phyloP scores from a whole-genome alignment of 169 alveolate species.

The Plasmodium cynomolgi region DNA sequence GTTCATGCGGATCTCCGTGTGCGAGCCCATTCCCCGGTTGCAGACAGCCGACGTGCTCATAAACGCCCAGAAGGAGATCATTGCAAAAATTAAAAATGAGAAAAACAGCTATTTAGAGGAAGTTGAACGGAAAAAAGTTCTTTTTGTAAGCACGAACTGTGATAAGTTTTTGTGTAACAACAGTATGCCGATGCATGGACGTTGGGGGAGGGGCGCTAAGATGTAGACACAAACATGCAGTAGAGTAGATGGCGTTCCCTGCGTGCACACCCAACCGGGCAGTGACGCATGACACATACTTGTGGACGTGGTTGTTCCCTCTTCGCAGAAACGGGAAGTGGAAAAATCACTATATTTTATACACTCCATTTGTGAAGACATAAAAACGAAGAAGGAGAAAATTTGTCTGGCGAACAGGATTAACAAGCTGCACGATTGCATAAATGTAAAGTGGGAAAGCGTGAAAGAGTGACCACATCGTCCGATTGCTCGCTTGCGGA shows the following conservation, averaged over 20 bases:
- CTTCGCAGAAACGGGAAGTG: constrained; percentile 40
- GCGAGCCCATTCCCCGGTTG: neutral
- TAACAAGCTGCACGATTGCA: constrained; percentile 60
- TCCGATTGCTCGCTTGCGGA: neutral
- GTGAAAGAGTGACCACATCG: neutral
- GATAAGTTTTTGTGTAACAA: neutral
- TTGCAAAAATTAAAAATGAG: constrained; percentile 52
- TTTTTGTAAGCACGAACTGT: constrained; percentile 28
- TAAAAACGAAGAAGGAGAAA: constrained; percentile 62
- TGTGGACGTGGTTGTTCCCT: neutral
- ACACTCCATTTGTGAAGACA: constrained; percentile 59
- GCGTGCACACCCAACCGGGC: neutral
- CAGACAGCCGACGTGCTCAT: constrained; percentile 65
- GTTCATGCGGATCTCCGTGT: neutral
- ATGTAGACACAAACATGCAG: neutral
- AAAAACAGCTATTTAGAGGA: constrained; percentile 33
- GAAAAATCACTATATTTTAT: constrained; percentile 66
- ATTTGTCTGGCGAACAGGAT: constrained; percentile 51
- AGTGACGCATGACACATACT: neutral
- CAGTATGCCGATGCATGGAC: neutral
- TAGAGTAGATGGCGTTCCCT: neutral
- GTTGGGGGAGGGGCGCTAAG: neutral
- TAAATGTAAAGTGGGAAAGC: constrained; percentile 24
- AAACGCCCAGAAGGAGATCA: constrained; percentile 53
- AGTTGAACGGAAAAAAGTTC: constrained; percentile 13